phyloP scores from a whole-genome alignment of 805 yeast genomes.

The Wickerhamiella galacta region DNA sequence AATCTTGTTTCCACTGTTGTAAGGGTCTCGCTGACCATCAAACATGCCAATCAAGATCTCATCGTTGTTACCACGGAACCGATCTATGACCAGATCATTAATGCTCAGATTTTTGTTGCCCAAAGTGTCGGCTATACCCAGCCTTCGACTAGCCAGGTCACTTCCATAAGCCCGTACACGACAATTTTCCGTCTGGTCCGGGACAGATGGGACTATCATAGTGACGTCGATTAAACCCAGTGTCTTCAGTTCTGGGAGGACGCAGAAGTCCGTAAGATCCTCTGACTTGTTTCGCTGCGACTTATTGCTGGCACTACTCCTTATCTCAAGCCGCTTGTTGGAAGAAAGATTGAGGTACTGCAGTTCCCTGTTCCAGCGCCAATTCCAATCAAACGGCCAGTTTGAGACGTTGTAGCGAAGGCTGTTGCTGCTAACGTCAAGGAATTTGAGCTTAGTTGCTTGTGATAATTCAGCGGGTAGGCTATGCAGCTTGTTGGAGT shows the following conservation, averaged over 20 bases:
- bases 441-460: slow-evolving; percentile 40
- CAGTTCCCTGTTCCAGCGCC: slow-evolving; percentile 70
- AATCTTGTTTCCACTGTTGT: slow-evolving; percentile 26
- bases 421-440: slow-evolving; percentile 85
- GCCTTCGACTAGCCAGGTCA: slow-evolving; percentile 52
- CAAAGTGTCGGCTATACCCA: slow-evolving; percentile 82
- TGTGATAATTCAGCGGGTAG: slow-evolving; percentile 78
- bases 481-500: slow-evolving; percentile 71
- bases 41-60: slow-evolving; percentile 69
- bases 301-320: slow-evolving; percentile 14
- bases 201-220: slow-evolving; percentile 69
- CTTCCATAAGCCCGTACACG: slow-evolving; percentile 87
- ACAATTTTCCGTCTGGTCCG: slow-evolving; percentile 68
- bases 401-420: slow-evolving; percentile 84
- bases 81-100: slow-evolving; percentile 74
- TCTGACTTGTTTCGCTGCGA: slow-evolving; percentile 11
- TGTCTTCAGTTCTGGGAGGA: slow-evolving; percentile 49
- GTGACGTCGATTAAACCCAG: slow-evolving; percentile 93
- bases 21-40: slow-evolving; percentile 50
- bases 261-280: slow-evolving; percentile 46
- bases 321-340: slow-evolving; percentile 75
- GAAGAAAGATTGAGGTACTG: slow-evolving; percentile 81
- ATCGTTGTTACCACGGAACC: slow-evolving; percentile 69
- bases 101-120: slow-evolving; percentile 53
- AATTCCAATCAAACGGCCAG: slow-evolving; percentile 95